Evolutionary conservation across 2,329 filamentous ascomycete genomes (phyloP).

Genomic region (Cytospora leucostoma): DNA sequence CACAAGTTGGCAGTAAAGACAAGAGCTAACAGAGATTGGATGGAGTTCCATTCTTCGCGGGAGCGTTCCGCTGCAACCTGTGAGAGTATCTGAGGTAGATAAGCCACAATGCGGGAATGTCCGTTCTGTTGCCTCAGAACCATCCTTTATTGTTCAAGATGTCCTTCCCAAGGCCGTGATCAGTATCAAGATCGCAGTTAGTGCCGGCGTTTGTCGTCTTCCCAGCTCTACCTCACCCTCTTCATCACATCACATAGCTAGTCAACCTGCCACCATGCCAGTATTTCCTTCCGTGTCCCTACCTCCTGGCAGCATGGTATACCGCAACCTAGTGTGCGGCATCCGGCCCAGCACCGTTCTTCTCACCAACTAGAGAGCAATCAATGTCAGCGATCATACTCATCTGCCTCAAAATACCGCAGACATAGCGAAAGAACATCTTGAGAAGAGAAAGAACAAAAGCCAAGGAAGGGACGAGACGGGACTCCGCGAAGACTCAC

Average conservation of each 20-base stretch:
- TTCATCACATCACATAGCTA: background rate
- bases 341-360: conserved; percentile 54
- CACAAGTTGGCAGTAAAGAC: too few species aligned
- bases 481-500: conserved; percentile 44
- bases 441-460: background rate
- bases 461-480: background rate
- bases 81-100: too few species aligned
- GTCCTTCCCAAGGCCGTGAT: too few species aligned
- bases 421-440: background rate
- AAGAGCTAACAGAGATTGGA: too few species aligned
- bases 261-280: background rate
- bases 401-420: background rate
- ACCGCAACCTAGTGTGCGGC: conserved; percentile 34
- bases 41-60: too few species aligned
- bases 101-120: too few species aligned
- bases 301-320: conserved; percentile 33
- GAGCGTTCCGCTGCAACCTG: too few species aligned
- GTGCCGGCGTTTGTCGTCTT: too few species aligned
- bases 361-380: conserved; percentile 54
- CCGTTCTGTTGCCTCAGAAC: too few species aligned
- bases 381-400: conserved; percentile 33
- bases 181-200: too few species aligned
- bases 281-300: background rate
- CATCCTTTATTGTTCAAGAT: too few species aligned
- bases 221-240: background rate